Percentiles rank a stretch among this genome's conserved stretches.
These are phyloP conservation scores for Diddensiella caesifluorescens DNA, from an alignment of 805 yeast genomes.

Conservation along the genomic window DNA sequence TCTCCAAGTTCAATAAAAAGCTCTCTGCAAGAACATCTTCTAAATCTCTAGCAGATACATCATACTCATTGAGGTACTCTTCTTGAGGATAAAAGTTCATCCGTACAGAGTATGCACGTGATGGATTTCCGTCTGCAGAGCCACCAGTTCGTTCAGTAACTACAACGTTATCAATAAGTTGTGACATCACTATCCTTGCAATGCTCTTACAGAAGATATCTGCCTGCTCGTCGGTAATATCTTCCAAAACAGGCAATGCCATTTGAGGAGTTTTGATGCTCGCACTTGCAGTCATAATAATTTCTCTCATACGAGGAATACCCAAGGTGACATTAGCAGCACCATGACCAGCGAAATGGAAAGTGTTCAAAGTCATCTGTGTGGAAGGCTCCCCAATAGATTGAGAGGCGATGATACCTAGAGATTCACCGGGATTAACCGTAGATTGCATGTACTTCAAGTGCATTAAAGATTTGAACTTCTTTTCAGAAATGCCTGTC, in stretches of 20 bases:
- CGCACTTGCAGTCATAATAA: constrained; percentile 97
- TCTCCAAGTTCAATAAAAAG: constrained; percentile 68
- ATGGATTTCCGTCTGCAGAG: constrained; percentile 40
- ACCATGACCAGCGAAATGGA: constrained; percentile 99
- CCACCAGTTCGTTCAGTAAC: constrained; percentile 87
- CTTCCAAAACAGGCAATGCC: constrained; percentile 79
- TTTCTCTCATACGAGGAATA: constrained; percentile 99
- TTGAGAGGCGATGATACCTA: constrained; percentile 97
- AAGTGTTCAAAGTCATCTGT: constrained; percentile 95
- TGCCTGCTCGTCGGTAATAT: constrained; percentile 80
- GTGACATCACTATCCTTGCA: constrained; percentile 77
- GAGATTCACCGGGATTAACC: constrained; percentile 95
- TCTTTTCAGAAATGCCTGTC: constrained; percentile 54
- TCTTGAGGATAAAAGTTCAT: constrained; percentile 66
- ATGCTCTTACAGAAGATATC: constrained; percentile 90
- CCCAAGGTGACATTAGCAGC: constrained; percentile 99
- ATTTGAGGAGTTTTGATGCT: constrained; percentile 97
- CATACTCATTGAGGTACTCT: constrained; percentile 86
- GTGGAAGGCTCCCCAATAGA: constrained; percentile 99
- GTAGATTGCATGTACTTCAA: constrained; percentile 95
- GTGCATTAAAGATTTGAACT: constrained; percentile 95
- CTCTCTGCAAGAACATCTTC: constrained; percentile 59
- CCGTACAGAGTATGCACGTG: constrained; percentile 70
- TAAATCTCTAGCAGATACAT: constrained; percentile 72
- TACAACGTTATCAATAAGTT: constrained; percentile 75